Evolutionary conservation across 192 early-diverging fungal species (phyloP), one percentile per base, ranked within the genome.

Genomic region (Coemansia sp.): DNA sequence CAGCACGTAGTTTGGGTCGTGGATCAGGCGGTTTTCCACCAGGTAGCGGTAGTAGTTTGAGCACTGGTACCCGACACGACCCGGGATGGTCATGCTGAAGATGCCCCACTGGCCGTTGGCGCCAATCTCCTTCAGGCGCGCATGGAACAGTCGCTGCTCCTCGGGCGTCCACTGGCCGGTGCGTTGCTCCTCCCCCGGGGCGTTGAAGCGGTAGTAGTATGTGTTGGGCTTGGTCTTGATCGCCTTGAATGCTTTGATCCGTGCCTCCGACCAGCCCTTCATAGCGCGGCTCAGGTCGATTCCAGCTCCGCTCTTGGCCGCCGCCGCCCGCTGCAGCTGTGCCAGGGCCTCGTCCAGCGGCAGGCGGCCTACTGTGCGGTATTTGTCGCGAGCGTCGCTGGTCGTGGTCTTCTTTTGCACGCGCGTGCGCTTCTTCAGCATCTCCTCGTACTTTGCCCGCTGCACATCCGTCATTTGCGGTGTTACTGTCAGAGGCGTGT

Each of bases 121-220:
- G 6, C 94, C 94, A 21, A 93, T 81, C 65, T 96, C 93, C 37
- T 80, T 70, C 57, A 97, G 69, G 20, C 94, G 81, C 43, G 86
- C 70, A 56, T 94, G 87, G 68, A 97, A 97, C 15, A 94, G 58
- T 53, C 82, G 79, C 56, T 91, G 85, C 77, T 97, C 94, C 54
- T 91, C 88, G 63, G 81, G 71, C 13, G 89, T 90, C 94, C 94
- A 96, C 59, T 82, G 84, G 6, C 94, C 94, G 48, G 92, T 94
- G 43, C 86, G 82, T 60, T 97, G 94, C 57, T 89, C 91, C 70
- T 97, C 94, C 26, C 94, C 94, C 0, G 94, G 94, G 2, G 92
- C 93, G 68, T 97, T 97, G 73, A 97, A 97, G 14, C 94, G 87
- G 66, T 97, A 97, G 68, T 97, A 97, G 61, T 97, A 97, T 16